phyloP scores from a whole-genome alignment of 2,329 filamentous ascomycete genomes.

The Fusarium anthophilum region DNA sequence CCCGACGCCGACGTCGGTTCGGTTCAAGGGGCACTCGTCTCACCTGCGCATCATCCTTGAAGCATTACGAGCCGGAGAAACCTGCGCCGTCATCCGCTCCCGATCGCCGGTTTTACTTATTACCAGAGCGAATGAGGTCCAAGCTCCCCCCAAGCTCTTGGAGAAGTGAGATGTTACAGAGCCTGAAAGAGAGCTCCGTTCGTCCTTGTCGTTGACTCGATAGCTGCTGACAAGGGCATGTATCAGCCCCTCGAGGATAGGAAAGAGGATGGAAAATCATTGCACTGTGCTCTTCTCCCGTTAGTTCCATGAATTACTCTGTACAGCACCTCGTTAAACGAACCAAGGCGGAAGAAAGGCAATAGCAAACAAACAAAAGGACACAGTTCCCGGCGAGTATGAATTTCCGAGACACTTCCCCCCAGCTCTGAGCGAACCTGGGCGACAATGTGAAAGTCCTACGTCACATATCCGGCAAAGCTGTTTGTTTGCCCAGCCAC shows the following conservation, averaged over 20 bases:
- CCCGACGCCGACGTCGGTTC: slow-evolving; percentile 21
- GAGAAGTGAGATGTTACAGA: slow-evolving; percentile 31
- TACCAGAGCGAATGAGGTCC: slow-evolving; percentile 3
- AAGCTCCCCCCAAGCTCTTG: slow-evolving; percentile 14
- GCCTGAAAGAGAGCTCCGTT: slow-evolving; percentile 18
- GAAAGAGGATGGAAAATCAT: not conserved
- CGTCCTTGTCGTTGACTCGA: slow-evolving; percentile 22
- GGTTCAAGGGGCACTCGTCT: slow-evolving; percentile 3
- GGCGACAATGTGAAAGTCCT: slow-evolving; percentile 17
- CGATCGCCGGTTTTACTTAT: not conserved
- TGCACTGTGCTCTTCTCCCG: not conserved
- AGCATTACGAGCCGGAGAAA: slow-evolving; percentile 26
- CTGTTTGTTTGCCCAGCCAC: slow-evolving; percentile 31
- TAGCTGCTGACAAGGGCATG: slow-evolving; percentile 11
- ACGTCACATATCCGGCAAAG: slow-evolving; percentile 27
- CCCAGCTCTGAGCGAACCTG: not conserved
- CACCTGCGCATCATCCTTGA: slow-evolving; percentile 8
- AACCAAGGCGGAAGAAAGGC: not conserved
- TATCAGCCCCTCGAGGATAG: not conserved
- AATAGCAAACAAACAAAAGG: slow-evolving; percentile 10
- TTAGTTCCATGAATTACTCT: not conserved
- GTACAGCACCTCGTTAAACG: not conserved
- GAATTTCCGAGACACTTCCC: slow-evolving; percentile 15
- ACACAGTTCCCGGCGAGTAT: not conserved
- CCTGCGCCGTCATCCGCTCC: slow-evolving; percentile 16